Evolutionary conservation across 768 basidiomycete species (phyloP).

Genomic region (Cytidiella melzeri): DNA sequence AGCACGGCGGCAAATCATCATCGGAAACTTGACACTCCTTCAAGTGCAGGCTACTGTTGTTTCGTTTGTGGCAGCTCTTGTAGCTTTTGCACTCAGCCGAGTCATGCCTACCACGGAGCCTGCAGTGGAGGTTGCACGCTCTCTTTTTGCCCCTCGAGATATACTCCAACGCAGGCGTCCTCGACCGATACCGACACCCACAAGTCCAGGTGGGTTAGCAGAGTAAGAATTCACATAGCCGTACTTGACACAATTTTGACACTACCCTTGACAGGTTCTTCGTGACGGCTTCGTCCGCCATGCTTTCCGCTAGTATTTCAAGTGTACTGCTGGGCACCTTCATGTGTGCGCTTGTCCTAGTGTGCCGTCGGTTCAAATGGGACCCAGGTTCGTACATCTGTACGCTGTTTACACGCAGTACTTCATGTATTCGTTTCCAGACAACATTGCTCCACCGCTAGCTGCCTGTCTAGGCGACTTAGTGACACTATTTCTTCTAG

Average conservation of each 20-base stretch:
- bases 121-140: background rate
- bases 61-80: constrained; percentile 76
- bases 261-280: no score
- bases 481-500: constrained; percentile 80
- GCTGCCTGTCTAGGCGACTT: constrained; percentile 92
- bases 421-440: constrained; percentile 31
- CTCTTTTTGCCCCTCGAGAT: background rate
- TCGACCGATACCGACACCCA: constrained; percentile 1
- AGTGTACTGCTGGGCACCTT: constrained; percentile 83
- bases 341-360: constrained; percentile 79
- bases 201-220: constrained; percentile 22
- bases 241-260: no score
- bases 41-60: constrained; percentile 93
- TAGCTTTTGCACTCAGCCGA: constrained; percentile 68
- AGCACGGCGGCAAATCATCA: constrained; percentile 56
- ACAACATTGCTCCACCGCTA: constrained; percentile 93
- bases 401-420: background rate
- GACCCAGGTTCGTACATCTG: constrained; percentile 67
- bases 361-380: constrained; percentile 66
- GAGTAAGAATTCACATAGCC: no score
- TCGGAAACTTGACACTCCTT: constrained; percentile 79
- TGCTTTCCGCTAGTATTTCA: constrained; percentile 76
- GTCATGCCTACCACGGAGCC: constrained; percentile 37
- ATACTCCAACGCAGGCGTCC: constrained; percentile 4
- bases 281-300: constrained; percentile 70